Base-by-base conservation (phyloP, 2,329 filamentous ascomycete genomes). In the Huntiella bhutanensis region DNA sequence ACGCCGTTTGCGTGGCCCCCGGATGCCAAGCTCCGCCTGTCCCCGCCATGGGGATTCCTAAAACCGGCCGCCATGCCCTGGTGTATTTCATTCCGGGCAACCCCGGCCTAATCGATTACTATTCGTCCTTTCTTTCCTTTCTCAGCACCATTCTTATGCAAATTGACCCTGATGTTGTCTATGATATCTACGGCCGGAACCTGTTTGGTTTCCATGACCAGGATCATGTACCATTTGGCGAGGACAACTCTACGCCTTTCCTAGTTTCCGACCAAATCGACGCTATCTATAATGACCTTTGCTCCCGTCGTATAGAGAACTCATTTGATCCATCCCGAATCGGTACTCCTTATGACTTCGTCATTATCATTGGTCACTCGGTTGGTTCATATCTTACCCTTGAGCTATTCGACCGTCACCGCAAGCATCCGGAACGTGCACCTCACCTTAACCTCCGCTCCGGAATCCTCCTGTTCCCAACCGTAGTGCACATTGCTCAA, bases 81-180 rank as follows among this genome's bases (percentile, higher is more conserved):
- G 63, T 87, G 53, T 85, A 76, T 63, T 80, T 83, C 59, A 68
- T 88, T 36, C 73, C 79, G 22, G 82, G 82, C 15, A 88, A 88
- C 53, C 82, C 82, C 4, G 82, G 82, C 4, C 65, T 85, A 13
- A 71, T 86, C 43, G 72, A 70, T 47, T 88, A 82, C 66, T 88
- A 88, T 60, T 63, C 62, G 48, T 67, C 71, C 34, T 88, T 85
- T 59, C 65, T 86, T 8, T 63, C 63, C 0, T 64, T 68, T 11
- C 62, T 86, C 2, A 66, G 74, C 40, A 57, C 60, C 1, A 60
- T 74, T 10, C 61, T 84, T 10, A 63, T 70, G 51, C 59, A 59
- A 17, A 59, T 58, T 4, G 63, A 66, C 51, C 47, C 36, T 48
- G 52, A 50, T 40, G 56, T 60, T 5, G 57, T 62, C 2, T 70